These are phyloP conservation scores for Dalbergia cochinchinensis DNA, from an alignment of 306 rosid species.

Conservation along the genomic window DNA sequence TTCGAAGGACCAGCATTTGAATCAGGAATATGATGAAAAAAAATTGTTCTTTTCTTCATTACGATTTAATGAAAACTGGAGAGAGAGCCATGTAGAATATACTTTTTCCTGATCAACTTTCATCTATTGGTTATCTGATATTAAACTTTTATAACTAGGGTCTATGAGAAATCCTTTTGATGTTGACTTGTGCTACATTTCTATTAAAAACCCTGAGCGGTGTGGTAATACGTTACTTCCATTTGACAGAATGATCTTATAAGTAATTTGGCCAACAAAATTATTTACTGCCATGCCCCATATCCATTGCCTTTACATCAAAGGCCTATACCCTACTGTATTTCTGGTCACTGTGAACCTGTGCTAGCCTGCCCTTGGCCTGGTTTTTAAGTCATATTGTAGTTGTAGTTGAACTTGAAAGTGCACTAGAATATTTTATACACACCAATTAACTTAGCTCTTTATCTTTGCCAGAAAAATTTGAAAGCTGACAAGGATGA, in stretches of 20 bases:
- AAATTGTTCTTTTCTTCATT: not conserved
- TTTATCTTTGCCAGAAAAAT: constrained; percentile 69
- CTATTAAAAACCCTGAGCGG: not conserved
- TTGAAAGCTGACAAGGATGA: constrained; percentile 80
- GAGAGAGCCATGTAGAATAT: no score
- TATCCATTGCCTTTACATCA: constrained; percentile 4
- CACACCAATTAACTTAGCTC: constrained; percentile 43
- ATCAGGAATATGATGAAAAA: not conserved
- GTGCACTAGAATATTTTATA: constrained; percentile 19
- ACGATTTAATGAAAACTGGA: not conserved
- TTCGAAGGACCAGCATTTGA: no score
- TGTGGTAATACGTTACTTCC: not conserved
- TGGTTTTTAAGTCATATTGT: constrained; percentile 10
- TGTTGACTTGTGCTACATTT: not conserved
- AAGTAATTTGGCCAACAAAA: constrained; percentile 24
- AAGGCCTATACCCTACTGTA: constrained; percentile 26
- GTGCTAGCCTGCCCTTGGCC: constrained; percentile 26
- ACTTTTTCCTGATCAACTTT: no score
- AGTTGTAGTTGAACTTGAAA: constrained; percentile 39
- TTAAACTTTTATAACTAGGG: not conserved
- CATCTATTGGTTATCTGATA: no score
- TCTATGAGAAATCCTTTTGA: constrained; percentile 12
- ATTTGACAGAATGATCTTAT: not conserved
- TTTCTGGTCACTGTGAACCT: constrained; percentile 19
- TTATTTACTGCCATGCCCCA: not conserved